These are phyloP conservation scores for Paulinella micropora DNA, from an alignment of 78 protist genomes.

Conservation along the genomic window DNA sequence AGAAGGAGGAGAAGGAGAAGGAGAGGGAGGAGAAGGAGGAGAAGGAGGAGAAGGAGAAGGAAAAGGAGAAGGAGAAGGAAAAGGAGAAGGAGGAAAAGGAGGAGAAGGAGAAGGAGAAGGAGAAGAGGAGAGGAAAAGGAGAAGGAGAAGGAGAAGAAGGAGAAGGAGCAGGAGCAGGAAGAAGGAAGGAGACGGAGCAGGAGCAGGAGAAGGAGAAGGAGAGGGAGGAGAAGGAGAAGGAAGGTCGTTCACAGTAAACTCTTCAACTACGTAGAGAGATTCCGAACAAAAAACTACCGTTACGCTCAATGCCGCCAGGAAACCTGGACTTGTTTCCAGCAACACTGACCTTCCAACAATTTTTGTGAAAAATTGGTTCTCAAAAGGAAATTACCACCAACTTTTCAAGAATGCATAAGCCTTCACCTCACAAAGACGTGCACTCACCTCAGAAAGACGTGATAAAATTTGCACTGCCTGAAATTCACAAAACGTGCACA, in stretches of 20 bases:
- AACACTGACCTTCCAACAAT: neutral
- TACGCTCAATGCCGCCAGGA: too few relatives aligned
- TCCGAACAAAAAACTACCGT: neutral
- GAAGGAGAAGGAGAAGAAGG: conserved; percentile 4
- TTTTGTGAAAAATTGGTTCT: neutral
- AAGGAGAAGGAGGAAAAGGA: neutral
- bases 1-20: neutral
- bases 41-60: neutral
- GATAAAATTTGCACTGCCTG: too few relatives aligned
- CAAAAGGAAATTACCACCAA: neutral
- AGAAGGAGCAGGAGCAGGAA: too few relatives aligned
- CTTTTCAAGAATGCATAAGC: neutral
- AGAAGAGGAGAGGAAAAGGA: neutral
- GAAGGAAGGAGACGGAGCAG: too few relatives aligned
- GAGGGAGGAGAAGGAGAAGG: neutral
- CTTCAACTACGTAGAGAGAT: neutral
- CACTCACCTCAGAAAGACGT: too few relatives aligned
- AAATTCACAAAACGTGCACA: too few relatives aligned
- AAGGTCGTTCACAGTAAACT: neutral
- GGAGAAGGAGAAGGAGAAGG: neutral
- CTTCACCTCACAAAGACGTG: too few relatives aligned
- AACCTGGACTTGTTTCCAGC: too few relatives aligned
- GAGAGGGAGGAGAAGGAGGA: neutral
- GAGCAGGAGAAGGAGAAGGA: neutral
- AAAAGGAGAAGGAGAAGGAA: conserved; percentile 1